Evolutionary conservation across 2,329 filamentous ascomycete genomes (phyloP), one percentile per base, ranked within the genome.

Genomic region (Fusarium sp.): DNA sequence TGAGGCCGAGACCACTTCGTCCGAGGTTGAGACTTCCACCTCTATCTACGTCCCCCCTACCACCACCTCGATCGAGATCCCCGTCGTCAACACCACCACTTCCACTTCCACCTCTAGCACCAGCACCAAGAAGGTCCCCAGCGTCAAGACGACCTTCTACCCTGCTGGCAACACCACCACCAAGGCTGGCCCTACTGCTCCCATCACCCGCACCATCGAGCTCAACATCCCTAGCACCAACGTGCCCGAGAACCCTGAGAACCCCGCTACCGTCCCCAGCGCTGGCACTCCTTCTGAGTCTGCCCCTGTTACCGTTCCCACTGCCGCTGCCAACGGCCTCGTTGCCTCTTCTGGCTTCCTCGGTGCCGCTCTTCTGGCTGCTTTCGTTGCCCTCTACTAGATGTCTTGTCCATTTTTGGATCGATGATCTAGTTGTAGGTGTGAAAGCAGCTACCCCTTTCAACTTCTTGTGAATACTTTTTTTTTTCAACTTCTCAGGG

Each of bases 261-360:
- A 64, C 27, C 47, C 45, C 24, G 14, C 56, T 18, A 66, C 57
- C 35, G 58, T 47, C 54, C 67, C 64, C 61, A 64, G 71, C 50
- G 60, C 56, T 31, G 62, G 69, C 57, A 72, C 71, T 42, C 67
- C 71, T 13, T 45, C 64, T 24, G 66, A 75, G 40, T 66, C 76
- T 20, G 62, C 70, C 13, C 72, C 77, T 13, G 18, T 64, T 20
- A 61, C 63, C n/a, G 72, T 78, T 47, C 67, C 80, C 58, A 77
- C 81, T 16, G 72, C 65, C 45, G 82, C 79, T 69, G 84, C 84
- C 58, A 80, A 77, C 69, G 77, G 79, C 42, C 78, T 86, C 45
- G 74, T 83, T 31, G 77, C 83, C 69, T 82, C 84, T 75, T 82
- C 82, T 69, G 83, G 84, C 56, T 70, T 86, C 65, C 71, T 87